Percentiles rank a stretch among this genome's conserved stretches.
phyloP scores from a whole-genome alignment of 1,139 yeast genomes.

The Scheffersomyces lignicola region DNA sequence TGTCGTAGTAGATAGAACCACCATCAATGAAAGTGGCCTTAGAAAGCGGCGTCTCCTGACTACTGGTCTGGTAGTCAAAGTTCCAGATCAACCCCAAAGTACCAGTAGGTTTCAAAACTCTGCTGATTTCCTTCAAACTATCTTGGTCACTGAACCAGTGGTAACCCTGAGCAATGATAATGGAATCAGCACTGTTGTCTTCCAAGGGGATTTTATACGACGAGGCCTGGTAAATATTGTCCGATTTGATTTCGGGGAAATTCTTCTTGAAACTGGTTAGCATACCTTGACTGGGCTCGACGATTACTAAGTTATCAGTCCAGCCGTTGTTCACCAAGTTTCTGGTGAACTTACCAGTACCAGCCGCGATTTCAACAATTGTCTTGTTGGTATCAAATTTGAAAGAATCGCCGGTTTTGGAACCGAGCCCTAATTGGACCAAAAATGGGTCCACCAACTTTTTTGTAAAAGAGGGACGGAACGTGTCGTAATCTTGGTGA shows the following conservation, averaged over 20 bases:
- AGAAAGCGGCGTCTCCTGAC: slow-evolving; percentile 12
- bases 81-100: slow-evolving; percentile 63
- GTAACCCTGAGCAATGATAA: slow-evolving; percentile 65
- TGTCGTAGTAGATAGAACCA: slow-evolving; percentile 10
- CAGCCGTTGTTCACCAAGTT: slow-evolving; percentile 45
- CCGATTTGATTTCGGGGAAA: slow-evolving; percentile 45
- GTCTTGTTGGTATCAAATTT: slow-evolving; percentile 22
- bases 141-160: slow-evolving; percentile 64
- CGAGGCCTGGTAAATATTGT: slow-evolving; percentile 33
- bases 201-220: slow-evolving; percentile 51
- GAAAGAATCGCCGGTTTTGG: slow-evolving; percentile 10
- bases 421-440: slow-evolving; percentile 31
- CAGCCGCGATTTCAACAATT: slow-evolving; percentile 60
- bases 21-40: slow-evolving; percentile 11
- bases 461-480: slow-evolving; percentile 55
- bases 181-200: slow-evolving; percentile 48
- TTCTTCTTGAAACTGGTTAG: slow-evolving; percentile 44
- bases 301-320: slow-evolving; percentile 36
- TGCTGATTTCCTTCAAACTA: slow-evolving; percentile 49
- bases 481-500: slow-evolving; percentile 53
- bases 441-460: slow-evolving; percentile 51
- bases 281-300: slow-evolving; percentile 67
- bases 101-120: slow-evolving; percentile 53
- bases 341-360: slow-evolving; percentile 66
- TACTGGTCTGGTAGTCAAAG: slow-evolving; percentile 41